A percentile compares a stretch with the other conserved stretches of the same genome.
Conservation (phyloP, 2,329 filamentous ascomycete species). For the Sporothrix mexicana region DNA sequence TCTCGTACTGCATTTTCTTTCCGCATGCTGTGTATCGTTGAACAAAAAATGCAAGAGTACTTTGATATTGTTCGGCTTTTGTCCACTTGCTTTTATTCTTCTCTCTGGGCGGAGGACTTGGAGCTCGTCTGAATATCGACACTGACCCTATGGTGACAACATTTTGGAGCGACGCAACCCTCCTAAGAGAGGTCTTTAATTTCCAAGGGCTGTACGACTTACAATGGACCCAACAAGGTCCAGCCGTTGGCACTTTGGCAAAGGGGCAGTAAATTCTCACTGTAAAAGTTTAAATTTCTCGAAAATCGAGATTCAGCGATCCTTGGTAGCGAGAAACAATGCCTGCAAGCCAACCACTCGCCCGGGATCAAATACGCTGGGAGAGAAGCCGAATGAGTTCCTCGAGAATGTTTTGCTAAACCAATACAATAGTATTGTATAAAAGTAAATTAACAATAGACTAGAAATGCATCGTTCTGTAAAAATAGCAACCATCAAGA, state of each 20-base stretch:
- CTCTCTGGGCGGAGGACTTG: not conserved
- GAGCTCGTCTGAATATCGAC: not conserved
- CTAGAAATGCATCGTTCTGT: too few species aligned
- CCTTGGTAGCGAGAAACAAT: not conserved
- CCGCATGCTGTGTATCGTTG: slow-evolving; percentile 6
- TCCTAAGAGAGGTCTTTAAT: not conserved
- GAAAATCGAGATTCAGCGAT: not conserved
- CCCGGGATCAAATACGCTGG: not conserved
- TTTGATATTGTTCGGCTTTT: not conserved
- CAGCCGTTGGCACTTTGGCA: slow-evolving; percentile 1
- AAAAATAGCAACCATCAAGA: not conserved
- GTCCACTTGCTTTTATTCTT: not conserved
- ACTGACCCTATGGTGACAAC: not conserved
- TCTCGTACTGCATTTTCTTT: slow-evolving; percentile 18
- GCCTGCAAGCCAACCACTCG: not conserved
- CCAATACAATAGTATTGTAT: too few species aligned
- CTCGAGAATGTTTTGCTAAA: not conserved
- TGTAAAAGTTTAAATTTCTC: too few species aligned
- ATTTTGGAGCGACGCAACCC: slow-evolving; percentile 13
- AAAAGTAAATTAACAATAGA: too few species aligned
- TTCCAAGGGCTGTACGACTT: not conserved
- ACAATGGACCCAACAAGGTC: not conserved
- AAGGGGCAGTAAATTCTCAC: too few species aligned
- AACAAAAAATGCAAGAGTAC: not conserved
- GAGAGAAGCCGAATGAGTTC: not conserved